These are phyloP conservation scores for Candida rishiriensis DNA, from an alignment of 805 yeast genomes.

Conservation along the genomic window DNA sequence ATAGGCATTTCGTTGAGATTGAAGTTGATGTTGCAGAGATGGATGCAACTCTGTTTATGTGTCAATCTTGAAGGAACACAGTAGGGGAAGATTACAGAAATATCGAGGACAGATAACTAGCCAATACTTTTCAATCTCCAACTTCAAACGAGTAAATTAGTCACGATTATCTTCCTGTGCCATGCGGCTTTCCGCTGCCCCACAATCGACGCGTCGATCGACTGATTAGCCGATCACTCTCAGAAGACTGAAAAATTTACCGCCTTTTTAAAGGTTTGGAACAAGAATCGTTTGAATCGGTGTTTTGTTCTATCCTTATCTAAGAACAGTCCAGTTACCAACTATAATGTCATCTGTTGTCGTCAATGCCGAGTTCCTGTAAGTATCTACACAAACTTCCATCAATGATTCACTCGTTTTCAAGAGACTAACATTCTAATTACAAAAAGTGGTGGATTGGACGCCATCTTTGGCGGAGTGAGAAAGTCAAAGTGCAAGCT, in stretches of 20 bases:
- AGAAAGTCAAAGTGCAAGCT: conserved; percentile 48
- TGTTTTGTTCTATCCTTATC: no score
- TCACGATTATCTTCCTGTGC: no score
- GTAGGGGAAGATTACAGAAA: background rate
- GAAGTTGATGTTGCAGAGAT: background rate
- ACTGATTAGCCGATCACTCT: background rate
- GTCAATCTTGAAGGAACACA: background rate
- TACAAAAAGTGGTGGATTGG: conserved; percentile 67
- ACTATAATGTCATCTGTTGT: conserved; percentile 24
- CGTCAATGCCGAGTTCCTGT: conserved; percentile 41
- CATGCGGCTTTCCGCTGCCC: no score
- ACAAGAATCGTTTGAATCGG: background rate
- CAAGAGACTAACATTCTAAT: background rate
- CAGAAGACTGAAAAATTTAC: background rate
- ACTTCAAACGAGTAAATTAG: no score
- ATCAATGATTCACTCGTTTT: background rate
- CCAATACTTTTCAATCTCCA: no score
- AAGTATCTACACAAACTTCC: conserved; percentile 10
- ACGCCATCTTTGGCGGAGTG: conserved; percentile 62
- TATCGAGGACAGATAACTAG: no score
- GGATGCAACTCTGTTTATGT: background rate
- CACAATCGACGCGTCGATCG: no score
- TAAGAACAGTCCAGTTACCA: background rate
- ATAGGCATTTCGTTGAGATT: conserved; percentile 22
- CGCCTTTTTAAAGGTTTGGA: background rate